Percentiles rank a stretch among this genome's conserved stretches.
phyloP scores from a whole-genome alignment of 768 basidiomycete genomes.

The Fibroporia radiculosa region DNA sequence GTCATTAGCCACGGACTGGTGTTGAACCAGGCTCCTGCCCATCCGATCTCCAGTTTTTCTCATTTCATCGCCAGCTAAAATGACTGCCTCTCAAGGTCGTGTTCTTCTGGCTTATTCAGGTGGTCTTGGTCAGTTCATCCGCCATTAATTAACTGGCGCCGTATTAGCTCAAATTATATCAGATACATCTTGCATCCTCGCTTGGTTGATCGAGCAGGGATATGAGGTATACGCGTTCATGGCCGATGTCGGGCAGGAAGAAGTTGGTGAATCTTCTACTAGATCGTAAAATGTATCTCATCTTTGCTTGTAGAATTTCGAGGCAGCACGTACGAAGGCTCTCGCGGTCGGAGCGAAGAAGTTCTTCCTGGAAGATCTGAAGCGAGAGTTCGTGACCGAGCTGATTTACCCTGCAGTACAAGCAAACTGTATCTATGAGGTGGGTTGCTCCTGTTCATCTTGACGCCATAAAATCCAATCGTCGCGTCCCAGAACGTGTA shows the following conservation, averaged over 20 bases:
- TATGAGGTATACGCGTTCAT: constrained; percentile 98
- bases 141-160: background rate
- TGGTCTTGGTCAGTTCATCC: constrained; percentile 69
- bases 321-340: constrained; percentile 84
- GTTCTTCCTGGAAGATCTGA: constrained; percentile 93
- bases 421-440: constrained; percentile 98
- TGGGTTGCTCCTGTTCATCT: constrained; percentile 21
- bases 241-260: constrained; percentile 92
- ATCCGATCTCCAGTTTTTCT: background rate
- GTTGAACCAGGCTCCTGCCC: background rate
- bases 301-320: constrained; percentile 67
- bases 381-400: constrained; percentile 90
- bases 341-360: constrained; percentile 89
- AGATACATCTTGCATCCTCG: constrained; percentile 99
- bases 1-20: background rate
- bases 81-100: constrained; percentile 55
- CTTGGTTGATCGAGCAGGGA: constrained; percentile 97
- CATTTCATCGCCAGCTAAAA: constrained; percentile 5
- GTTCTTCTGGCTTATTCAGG: constrained; percentile 98
- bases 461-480: background rate
- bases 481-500: constrained; percentile 79
- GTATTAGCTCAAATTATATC: background rate
- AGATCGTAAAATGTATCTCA: background rate
- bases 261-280: constrained; percentile 36
- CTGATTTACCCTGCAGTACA: constrained; percentile 98